These are phyloP conservation scores for Serendipita sp. DNA, from an alignment of 768 basidiomycete species.

Conservation along the genomic window DNA sequence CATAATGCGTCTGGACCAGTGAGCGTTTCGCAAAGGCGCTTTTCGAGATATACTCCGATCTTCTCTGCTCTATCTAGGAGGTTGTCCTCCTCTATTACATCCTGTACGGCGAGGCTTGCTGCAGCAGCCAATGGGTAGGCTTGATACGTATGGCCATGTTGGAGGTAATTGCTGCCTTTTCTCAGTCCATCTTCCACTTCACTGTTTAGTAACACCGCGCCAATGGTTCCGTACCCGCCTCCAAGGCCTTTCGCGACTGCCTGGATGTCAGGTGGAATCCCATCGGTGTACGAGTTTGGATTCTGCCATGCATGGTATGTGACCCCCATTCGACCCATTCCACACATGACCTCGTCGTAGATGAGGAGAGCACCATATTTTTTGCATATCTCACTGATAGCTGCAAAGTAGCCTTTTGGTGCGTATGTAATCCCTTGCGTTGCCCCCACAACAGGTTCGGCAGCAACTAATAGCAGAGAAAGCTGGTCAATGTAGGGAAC, in stretches of 20 bases:
- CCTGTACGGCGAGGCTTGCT: conserved; percentile 68
- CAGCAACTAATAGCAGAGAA: conserved; percentile 37
- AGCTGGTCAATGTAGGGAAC: not conserved
- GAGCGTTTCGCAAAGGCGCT: conserved; percentile 39
- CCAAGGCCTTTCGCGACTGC: conserved; percentile 82
- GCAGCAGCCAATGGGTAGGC: conserved; percentile 63
- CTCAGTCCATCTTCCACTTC: conserved; percentile 55
- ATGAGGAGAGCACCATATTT: conserved; percentile 43
- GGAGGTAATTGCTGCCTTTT: conserved; percentile 53
- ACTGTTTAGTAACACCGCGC: conserved; percentile 63
- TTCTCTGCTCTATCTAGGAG: conserved; percentile 47
- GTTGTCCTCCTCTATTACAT: conserved; percentile 51
- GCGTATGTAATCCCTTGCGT: conserved; percentile 61
- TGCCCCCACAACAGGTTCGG: conserved; percentile 79
- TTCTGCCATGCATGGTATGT: conserved; percentile 65
- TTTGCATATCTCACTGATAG: conserved; percentile 53
- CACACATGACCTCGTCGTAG: conserved; percentile 85
- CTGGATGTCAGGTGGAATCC: conserved; percentile 67
- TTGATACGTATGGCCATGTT: conserved; percentile 81
- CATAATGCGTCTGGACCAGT: conserved; percentile 38
- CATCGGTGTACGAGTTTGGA: conserved; percentile 47
- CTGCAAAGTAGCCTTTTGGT: conserved; percentile 73
- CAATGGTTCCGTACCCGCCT: conserved; percentile 75
- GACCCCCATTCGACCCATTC: conserved; percentile 80
- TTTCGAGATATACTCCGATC: conserved; percentile 44